Base-by-base conservation (phyloP, 2,329 filamentous ascomycete genomes). In the Blumeria hordei region DNA sequence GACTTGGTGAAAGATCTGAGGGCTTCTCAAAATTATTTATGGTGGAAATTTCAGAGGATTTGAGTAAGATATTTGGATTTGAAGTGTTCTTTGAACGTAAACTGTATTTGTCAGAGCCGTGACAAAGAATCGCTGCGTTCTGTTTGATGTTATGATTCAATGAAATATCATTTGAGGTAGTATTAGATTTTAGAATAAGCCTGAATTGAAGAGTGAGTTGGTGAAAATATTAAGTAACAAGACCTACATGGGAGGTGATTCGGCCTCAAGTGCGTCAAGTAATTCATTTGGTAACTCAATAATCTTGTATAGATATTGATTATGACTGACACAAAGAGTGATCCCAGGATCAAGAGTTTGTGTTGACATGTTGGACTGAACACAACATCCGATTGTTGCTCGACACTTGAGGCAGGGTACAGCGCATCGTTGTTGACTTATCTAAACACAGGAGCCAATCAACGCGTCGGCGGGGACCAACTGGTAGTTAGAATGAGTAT, bases 51-150 rank as follows among this genome's bases (percentile, higher is more conserved):
- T 63, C 63, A 5, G 63, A 64, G 16, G 71, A 67, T 32, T 67
- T 64, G 35, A 81, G 68, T 3, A 82, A 64, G 61, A 81, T 74
- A 50, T 82, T 69, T n/a, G 75, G 74, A 62, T 82, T 82, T 49
- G 78, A 82, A 0, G 78, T 81, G 64, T 81, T 81, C 64, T 81
- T 81, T 62, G 81, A 78, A 34, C 75, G 75, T 50, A 82, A 70
- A 6, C 71, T 71, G 66, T 79, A 82, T 14, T 72, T 74, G 60
- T 72, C 73, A 54, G 68, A 65, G 3, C 70, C 71, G 0, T 72
- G 71, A 60, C 68, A 72, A 55, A 81, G 70, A 44, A 79, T 63
- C 32, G 77, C 76, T 11, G 70, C 69, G n/a, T 70, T 66, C 21
- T 72, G 68, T 18, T 57, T 58, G 6, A 60, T 58, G 8, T 54